Conservation (phyloP, 176 grass and related monocot species). For the Neostapfia colusana region DNA sequence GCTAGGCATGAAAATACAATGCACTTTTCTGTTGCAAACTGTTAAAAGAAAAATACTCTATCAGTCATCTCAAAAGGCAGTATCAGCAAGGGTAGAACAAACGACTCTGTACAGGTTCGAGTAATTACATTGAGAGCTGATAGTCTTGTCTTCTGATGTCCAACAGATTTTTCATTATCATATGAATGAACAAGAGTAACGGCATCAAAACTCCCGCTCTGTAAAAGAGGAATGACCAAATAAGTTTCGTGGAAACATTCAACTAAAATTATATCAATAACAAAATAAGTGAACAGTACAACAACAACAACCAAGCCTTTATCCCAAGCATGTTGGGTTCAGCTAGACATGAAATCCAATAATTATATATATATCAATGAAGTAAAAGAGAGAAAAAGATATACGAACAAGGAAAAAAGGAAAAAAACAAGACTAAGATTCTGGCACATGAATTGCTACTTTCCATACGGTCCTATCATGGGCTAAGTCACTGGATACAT, state of each 20-base stretch:
- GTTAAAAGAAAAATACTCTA: neutral
- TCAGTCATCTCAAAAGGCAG: neutral
- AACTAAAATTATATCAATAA: neutral
- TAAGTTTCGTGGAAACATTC: constrained; percentile 15
- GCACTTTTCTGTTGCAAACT: neutral
- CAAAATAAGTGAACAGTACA: neutral
- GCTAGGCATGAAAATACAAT: neutral
- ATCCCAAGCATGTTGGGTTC: no score
- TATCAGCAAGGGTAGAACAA: neutral
- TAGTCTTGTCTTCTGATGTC: constrained; percentile 76
- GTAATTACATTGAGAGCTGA: constrained; percentile 76
- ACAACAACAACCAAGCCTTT: no score
- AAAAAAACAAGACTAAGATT: no score
- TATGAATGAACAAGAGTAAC: constrained; percentile 82
- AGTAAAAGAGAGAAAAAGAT: no score
- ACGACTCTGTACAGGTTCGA: constrained; percentile 14
- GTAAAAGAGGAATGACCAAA: constrained; percentile 23
- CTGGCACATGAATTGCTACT: no score
- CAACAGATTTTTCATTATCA: constrained; percentile 71
- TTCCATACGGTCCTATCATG: no score
- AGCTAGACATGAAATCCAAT: no score
- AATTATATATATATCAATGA: no score
- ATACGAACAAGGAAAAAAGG: no score
- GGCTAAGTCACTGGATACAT: no score
- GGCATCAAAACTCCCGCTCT: constrained; percentile 82